Evolutionary conservation across 2,329 filamentous ascomycete species (phyloP), one percentile per base, ranked within the genome.

Genomic region (Diaporthe eres): DNA sequence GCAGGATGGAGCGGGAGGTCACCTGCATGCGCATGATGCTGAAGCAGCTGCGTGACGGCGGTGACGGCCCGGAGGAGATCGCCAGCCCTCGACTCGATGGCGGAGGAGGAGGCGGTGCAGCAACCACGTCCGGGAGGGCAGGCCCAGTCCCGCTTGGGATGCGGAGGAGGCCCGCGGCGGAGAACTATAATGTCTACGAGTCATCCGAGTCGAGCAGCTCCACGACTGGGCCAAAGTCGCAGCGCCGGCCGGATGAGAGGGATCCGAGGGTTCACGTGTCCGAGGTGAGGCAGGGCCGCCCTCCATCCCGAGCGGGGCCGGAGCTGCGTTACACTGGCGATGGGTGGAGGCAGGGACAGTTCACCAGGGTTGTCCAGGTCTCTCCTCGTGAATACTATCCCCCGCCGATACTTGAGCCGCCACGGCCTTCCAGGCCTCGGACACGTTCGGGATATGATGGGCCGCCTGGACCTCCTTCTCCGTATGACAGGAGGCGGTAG

Each of bases 1-100:
- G 72, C 39, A 65, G 78, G 28, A 77, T 78, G 74, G 75, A 77
- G 68, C 61, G 77, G 31, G 78, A 79, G 75, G 74, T 78, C 19
- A 78, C 76, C 3, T 76, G 74, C 28, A 74, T 75, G 31, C 68
- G 78, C 22, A 72, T 78, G 68, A 78, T 78, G 77, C 28, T 78
- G 49, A 75, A 71, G 57, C 77, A 77, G 72, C 71, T 77, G 28
- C 72, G 74, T 5, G 63, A 71, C 6, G 55, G 67, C 5, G 73
- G 76, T 0, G 65, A 72, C 12, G 73, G 73, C 0, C 73, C 73
- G 4, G 73, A 75, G 55, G 73, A 71, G 19, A 53, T 63, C 22
- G 37, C 34, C 0, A 71, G 65, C 19, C 73, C 65, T 3, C 28
- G 65, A 22, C 28, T 71, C 25, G 55, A 70, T 19, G 28, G 65